Conservation (phyloP, 257 asterid genomes). For the Buddleja alternifolia region DNA sequence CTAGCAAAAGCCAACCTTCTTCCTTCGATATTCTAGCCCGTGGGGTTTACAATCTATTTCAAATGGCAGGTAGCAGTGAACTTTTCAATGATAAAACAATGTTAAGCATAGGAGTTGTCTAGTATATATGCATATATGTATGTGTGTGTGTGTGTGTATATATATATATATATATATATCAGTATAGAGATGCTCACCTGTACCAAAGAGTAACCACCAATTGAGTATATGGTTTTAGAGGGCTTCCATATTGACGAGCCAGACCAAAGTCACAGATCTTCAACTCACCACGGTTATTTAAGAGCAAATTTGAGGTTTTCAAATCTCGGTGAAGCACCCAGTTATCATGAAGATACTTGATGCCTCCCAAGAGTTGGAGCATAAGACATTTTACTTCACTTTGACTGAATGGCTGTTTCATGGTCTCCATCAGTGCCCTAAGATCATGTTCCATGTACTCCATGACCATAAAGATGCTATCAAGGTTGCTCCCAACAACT, state of each 20-base stretch:
- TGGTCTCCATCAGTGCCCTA: slow-evolving; percentile 76
- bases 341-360: slow-evolving; percentile 80
- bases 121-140: background rate
- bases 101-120: background rate
- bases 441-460: slow-evolving; percentile 98
- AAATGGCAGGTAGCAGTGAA: background rate
- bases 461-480: slow-evolving; percentile 88
- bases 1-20: too few relatives aligned
- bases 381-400: slow-evolving; percentile 90
- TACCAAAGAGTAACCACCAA: slow-evolving; percentile 95
- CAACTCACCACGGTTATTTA: slow-evolving; percentile 77
- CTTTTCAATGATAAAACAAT: background rate
- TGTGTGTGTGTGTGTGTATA: background rate
- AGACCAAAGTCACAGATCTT: slow-evolving; percentile 93
- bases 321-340: slow-evolving; percentile 93
- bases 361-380: slow-evolving; percentile 82
- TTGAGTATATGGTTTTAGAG: slow-evolving; percentile 80
- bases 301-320: slow-evolving; percentile 81
- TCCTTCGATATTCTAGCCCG: too few relatives aligned
- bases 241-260: slow-evolving; percentile 92
- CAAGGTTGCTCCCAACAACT: slow-evolving; percentile 75
- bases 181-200: slow-evolving; percentile 53
- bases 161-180: background rate
- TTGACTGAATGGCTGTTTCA: slow-evolving; percentile 76
- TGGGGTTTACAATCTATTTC: background rate